These are phyloP conservation scores for Silene latifolia DNA, from an alignment of 148 eudicot species.

Conservation along the genomic window DNA sequence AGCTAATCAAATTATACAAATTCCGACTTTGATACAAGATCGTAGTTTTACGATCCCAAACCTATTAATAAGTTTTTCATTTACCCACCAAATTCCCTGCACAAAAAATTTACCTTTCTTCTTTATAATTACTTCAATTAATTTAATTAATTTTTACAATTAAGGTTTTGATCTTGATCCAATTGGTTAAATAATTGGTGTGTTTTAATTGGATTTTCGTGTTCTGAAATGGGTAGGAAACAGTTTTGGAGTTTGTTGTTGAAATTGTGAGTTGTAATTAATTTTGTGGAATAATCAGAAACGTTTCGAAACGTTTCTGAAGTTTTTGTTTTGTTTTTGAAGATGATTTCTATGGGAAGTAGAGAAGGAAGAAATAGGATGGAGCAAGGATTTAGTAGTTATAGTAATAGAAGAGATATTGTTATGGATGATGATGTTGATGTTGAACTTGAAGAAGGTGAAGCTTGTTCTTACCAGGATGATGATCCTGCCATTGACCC, in stretches of 20 bases:
- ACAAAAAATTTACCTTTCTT: not conserved
- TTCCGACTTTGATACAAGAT: conserved; percentile 52
- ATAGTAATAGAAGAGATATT: conserved; percentile 33
- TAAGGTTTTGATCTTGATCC: conserved; percentile 49
- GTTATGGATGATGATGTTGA: conserved; percentile 63
- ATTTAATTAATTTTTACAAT: conserved; percentile 15
- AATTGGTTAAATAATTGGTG: conserved; percentile 27
- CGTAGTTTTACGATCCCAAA: conserved; percentile 44
- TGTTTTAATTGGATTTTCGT: conserved; percentile 31
- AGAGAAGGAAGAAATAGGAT: conserved; percentile 68
- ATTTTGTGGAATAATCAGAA: conserved; percentile 12
- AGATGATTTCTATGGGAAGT: conserved; percentile 70
- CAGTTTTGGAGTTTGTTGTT: conserved; percentile 23
- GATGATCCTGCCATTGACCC: conserved; percentile 72
- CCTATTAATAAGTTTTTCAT: conserved; percentile 6
- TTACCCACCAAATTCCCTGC: not conserved
- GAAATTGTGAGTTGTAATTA: conserved; percentile 6
- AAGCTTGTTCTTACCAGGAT: conserved; percentile 55
- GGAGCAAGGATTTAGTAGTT: conserved; percentile 49
- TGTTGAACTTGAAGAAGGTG: conserved; percentile 87
- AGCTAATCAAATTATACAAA: conserved; percentile 36
- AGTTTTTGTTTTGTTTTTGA: conserved; percentile 1
- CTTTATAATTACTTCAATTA: not conserved
- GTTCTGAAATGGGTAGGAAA: conserved; percentile 26
- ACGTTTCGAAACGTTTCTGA: conserved; percentile 22